These are phyloP conservation scores for Solanum paucissectum DNA, from an alignment of 257 asterid species.

Conservation along the genomic window DNA sequence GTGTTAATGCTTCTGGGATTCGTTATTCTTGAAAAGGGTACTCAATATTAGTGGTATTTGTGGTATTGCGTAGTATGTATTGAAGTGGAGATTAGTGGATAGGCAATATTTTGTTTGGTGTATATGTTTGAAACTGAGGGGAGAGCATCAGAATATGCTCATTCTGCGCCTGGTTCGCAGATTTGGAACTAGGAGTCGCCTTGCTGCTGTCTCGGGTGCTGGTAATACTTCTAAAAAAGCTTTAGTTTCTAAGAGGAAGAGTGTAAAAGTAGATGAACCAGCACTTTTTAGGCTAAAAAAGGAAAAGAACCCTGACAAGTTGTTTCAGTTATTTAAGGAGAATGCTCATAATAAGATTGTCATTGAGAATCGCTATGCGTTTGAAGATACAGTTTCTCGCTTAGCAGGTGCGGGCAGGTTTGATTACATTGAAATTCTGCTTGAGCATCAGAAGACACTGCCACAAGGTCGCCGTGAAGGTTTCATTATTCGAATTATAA, in stretches of 20 bases:
- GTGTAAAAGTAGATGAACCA: slow-evolving; percentile 39
- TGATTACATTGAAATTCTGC: slow-evolving; percentile 61
- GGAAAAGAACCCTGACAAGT: slow-evolving; percentile 60
- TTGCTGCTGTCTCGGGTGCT: slow-evolving; percentile 4
- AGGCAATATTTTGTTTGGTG: not conserved
- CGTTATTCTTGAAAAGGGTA: slow-evolving; percentile 5
- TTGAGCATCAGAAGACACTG: slow-evolving; percentile 74
- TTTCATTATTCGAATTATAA: slow-evolving; percentile 56
- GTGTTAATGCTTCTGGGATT: not conserved
- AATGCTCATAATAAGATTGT: slow-evolving; percentile 62
- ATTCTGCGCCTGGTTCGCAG: slow-evolving; percentile 71
- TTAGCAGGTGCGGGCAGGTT: slow-evolving; percentile 68
- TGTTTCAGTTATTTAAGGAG: slow-evolving; percentile 60
- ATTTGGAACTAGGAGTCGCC: slow-evolving; percentile 32
- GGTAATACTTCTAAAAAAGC: slow-evolving; percentile 6
- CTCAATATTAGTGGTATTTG: not conserved
- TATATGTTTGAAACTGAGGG: slow-evolving; percentile 25
- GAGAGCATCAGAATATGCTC: slow-evolving; percentile 47
- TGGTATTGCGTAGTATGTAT: not conserved
- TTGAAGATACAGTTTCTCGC: slow-evolving; percentile 63
- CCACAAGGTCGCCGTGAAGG: slow-evolving; percentile 94
- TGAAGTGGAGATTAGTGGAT: not conserved
- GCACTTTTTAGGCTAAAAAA: slow-evolving; percentile 58
- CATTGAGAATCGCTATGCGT: slow-evolving; percentile 61
- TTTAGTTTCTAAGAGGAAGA: slow-evolving; percentile 4